Conservation (phyloP, 2,329 filamentous ascomycete species). For the Diplodia scrobiculata region DNA sequence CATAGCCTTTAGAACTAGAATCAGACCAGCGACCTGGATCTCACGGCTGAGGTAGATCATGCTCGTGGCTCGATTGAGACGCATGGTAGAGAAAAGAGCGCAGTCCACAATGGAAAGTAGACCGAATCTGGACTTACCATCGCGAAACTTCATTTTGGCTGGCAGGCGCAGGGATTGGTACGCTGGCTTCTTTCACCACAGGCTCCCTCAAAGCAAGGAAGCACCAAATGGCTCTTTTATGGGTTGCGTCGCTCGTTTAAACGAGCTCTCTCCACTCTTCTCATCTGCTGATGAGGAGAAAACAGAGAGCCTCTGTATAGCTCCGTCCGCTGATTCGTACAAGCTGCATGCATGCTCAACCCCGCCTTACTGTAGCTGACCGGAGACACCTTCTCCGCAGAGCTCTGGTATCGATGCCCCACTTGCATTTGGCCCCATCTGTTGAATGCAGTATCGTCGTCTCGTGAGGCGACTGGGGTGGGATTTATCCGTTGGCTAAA, state of each 20-base stretch:
- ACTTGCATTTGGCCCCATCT: not conserved
- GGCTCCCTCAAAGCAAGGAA: not conserved
- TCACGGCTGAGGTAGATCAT: not conserved
- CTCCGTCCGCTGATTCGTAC: not conserved
- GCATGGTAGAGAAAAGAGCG: not conserved
- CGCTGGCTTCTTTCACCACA: not conserved
- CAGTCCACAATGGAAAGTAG: not conserved
- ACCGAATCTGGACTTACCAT: slow-evolving; percentile 46
- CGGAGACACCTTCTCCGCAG: slow-evolving; percentile 14
- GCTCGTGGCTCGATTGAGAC: not conserved
- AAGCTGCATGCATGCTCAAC: not conserved
- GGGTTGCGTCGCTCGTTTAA: not conserved
- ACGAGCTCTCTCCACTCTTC: slow-evolving; percentile 5
- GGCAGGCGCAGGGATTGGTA: not conserved
- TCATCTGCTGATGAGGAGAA: not conserved
- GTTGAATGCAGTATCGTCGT: not conserved
- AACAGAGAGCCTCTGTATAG: not conserved
- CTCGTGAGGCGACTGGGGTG: not conserved
- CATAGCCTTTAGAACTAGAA: not conserved
- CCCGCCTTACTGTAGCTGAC: not conserved
- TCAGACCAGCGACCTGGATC: not conserved
- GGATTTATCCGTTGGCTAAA: slow-evolving; percentile 17
- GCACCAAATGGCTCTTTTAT: not conserved
- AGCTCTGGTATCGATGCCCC: not conserved
- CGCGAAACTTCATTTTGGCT: slow-evolving; percentile 60